Percentiles rank a stretch among this genome's conserved stretches.
phyloP scores from a whole-genome alignment of 2,329 filamentous ascomycete genomes.

The Cladosporium sp. region DNA sequence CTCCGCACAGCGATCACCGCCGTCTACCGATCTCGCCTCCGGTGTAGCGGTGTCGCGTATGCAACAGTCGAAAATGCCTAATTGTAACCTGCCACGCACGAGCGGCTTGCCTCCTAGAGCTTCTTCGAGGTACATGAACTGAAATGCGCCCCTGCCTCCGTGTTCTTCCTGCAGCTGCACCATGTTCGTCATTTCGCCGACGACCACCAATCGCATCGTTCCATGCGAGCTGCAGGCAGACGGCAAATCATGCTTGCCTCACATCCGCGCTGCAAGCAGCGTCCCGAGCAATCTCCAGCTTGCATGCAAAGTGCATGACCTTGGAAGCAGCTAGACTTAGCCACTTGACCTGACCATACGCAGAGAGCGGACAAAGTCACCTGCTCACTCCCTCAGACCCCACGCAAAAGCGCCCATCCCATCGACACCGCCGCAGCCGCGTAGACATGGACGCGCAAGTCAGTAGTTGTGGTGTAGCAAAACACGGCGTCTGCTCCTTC shows the following conservation, averaged over 20 bases:
- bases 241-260: constrained; percentile 1
- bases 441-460: not conserved
- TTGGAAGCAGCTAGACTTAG: not conserved
- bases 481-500: no score
- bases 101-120: not conserved
- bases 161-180: not conserved
- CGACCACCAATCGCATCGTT: constrained; percentile 1
- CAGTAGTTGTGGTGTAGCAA: not conserved
- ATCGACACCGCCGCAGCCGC: not conserved
- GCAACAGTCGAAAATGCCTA: not conserved
- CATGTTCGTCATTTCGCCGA: not conserved
- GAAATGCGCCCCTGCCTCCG: constrained; percentile 4
- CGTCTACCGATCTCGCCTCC: constrained; percentile 3
- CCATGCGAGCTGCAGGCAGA: not conserved
- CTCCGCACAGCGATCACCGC: not conserved
- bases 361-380: not conserved
- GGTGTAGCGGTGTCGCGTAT: constrained; percentile 3
- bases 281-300: not conserved
- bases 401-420: not conserved
- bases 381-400: not conserved
- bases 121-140: not conserved
- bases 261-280: constrained; percentile 1
- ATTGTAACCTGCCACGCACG: not conserved
- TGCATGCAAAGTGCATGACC: not conserved
- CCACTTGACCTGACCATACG: not conserved